Evolutionary conservation across 768 basidiomycete genomes (phyloP).

Genomic region (Panaeolus papilionaceus): DNA sequence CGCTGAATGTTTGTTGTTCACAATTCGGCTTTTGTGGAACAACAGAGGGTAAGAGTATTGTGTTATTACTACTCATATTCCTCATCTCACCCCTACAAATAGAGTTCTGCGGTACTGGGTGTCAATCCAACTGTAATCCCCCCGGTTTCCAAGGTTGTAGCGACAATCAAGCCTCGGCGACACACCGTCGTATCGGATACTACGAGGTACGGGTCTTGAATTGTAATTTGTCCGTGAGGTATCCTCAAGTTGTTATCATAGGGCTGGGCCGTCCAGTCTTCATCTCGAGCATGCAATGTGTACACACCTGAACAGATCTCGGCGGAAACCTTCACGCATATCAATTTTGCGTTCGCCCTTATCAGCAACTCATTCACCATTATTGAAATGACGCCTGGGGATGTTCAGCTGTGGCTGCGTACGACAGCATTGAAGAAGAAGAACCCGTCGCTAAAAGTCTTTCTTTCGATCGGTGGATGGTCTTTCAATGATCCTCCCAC

Average conservation of each 20-base stretch:
- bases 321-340: conserved; percentile 30
- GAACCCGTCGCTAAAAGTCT: conserved; percentile 30
- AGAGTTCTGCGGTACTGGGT: conserved; percentile 11
- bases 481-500: conserved; percentile 34
- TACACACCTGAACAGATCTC: conserved; percentile 29
- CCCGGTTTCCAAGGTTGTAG: conserved; percentile 3
- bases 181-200: conserved; percentile 31
- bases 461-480: conserved; percentile 36
- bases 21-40: conserved; percentile 21
- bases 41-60: conserved; percentile 14
- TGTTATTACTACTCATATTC: background rate
- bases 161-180: conserved; percentile 26
- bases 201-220: conserved; percentile 27
- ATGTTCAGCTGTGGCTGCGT: conserved; percentile 29
- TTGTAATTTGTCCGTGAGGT: too few relatives aligned
- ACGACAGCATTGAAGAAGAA: conserved; percentile 32
- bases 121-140: conserved; percentile 15
- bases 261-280: conserved; percentile 22
- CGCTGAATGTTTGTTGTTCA: background rate
- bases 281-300: conserved; percentile 21
- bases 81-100: background rate
- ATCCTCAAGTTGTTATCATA: conserved; percentile 16
- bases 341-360: conserved; percentile 37
- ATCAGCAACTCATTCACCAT: conserved; percentile 28
- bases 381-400: conserved; percentile 30